A percentile compares a stretch with the other conserved stretches of the same genome.
phyloP scores from a whole-genome alignment of 768 basidiomycete species.

The Auriculariales sp. region DNA sequence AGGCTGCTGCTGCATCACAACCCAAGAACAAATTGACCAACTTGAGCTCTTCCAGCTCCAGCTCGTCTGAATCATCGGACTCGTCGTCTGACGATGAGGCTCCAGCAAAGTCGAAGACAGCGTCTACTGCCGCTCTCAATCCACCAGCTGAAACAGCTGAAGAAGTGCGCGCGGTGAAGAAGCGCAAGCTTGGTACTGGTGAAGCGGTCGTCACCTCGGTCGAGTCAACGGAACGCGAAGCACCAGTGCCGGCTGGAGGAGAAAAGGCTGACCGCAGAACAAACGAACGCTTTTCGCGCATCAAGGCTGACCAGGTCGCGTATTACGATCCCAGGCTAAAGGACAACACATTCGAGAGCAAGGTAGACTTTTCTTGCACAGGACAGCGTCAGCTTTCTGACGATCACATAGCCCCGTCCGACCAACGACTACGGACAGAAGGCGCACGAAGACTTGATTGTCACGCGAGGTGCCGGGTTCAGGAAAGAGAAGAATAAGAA shows the following conservation, averaged over 20 bases:
- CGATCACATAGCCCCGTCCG: slow-evolving; percentile 14
- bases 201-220: slow-evolving; percentile 33
- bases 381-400: slow-evolving; percentile 2
- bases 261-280: slow-evolving; percentile 15
- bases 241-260: slow-evolving; percentile 5
- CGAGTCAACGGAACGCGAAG: slow-evolving; percentile 11
- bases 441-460: slow-evolving; percentile 77
- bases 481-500: slow-evolving; percentile 99
- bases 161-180: slow-evolving; percentile 30
- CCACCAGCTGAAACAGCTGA: not conserved
- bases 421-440: slow-evolving; percentile 75
- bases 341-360: slow-evolving; percentile 72
- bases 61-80: slow-evolving; percentile 16
- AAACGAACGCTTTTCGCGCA: slow-evolving; percentile 66
- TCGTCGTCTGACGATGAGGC: slow-evolving; percentile 15
- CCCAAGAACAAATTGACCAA: slow-evolving; percentile 3
- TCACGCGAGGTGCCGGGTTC: slow-evolving; percentile 89
- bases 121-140: not conserved
- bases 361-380: slow-evolving; percentile 31
- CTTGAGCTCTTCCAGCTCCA: slow-evolving; percentile 11
- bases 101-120: slow-evolving; percentile 1
- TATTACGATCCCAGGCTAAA: slow-evolving; percentile 31
- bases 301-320: slow-evolving; percentile 48
- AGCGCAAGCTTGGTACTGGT: slow-evolving; percentile 42
- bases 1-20: not conserved